These are phyloP conservation scores for Eragrostis tef DNA, from an alignment of 202 grass and related monocot genomes.

Conservation along the genomic window DNA sequence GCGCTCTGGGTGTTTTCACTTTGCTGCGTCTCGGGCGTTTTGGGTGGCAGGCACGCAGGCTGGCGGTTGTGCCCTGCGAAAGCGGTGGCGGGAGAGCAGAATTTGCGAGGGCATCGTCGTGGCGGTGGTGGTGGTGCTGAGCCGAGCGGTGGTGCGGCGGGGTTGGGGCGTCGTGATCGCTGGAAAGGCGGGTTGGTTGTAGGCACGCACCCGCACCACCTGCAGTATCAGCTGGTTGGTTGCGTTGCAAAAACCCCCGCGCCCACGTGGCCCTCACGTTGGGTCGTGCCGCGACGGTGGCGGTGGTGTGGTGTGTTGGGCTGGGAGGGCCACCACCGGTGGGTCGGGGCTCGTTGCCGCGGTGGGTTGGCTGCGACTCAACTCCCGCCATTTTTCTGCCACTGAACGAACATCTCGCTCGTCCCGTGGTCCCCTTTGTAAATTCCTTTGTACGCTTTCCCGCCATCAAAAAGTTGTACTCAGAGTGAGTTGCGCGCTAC, in stretches of 20 bases:
- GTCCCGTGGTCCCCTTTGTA: background rate
- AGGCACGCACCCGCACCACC: background rate
- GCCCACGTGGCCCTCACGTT: constrained; percentile 51
- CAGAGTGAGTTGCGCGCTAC: no score
- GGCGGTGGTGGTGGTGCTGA: background rate
- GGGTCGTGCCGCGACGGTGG: background rate
- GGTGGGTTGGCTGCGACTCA: constrained; percentile 15
- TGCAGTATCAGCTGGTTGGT: background rate
- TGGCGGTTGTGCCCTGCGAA: background rate
- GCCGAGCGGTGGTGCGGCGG: background rate
- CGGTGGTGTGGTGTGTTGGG: background rate
- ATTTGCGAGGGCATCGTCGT: background rate
- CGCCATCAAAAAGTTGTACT: background rate
- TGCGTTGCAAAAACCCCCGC: background rate
- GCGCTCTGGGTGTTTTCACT: no score
- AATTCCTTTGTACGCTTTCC: background rate
- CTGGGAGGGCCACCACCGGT: constrained; percentile 31
- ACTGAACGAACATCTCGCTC: background rate
- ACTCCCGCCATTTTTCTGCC: background rate
- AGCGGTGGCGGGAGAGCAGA: background rate
- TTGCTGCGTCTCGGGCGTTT: background rate
- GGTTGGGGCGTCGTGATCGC: constrained; percentile 49
- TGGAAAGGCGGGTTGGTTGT: constrained; percentile 39
- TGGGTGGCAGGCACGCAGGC: constrained; percentile 28
- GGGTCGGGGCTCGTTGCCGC: background rate